Evolutionary conservation across 2,329 filamentous ascomycete species (phyloP).

Genomic region (Moelleriella libera): DNA sequence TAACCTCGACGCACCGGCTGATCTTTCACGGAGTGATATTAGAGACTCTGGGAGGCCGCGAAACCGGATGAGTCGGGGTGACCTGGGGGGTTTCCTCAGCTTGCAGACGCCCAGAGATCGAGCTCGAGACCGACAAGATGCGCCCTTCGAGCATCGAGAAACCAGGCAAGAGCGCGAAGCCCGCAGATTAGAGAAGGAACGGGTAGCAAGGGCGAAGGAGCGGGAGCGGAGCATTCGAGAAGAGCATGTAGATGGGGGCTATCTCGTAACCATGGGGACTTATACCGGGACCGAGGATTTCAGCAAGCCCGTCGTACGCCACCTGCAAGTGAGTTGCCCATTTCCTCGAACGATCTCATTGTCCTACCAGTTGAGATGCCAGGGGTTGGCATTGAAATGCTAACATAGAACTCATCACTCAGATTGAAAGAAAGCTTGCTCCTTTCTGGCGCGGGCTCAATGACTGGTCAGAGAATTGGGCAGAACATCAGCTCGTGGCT

Average conservation of each 20-base stretch:
- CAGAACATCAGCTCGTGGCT: conserved; percentile 88
- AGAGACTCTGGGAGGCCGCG: conserved; percentile 10
- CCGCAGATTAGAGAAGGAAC: conserved; percentile 70
- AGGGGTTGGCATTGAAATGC: too few relatives aligned
- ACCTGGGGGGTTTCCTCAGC: conserved; percentile 31
- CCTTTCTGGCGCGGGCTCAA: conserved; percentile 93
- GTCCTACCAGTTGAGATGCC: too few relatives aligned
- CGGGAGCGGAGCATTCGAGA: conserved; percentile 81
- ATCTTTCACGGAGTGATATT: conserved; percentile 6
- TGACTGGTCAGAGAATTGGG: conserved; percentile 79
- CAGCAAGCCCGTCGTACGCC: conserved; percentile 74
- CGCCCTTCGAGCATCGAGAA: conserved; percentile 54
- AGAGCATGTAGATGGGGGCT: conserved; percentile 89
- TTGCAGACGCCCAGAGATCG: conserved; percentile 24
- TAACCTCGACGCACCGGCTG: conserved; percentile 6
- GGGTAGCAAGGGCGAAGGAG: conserved; percentile 61
- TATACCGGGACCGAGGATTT: conserved; percentile 92
- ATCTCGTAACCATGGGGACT: conserved; percentile 82
- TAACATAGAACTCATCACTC: not conserved
- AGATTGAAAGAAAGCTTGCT: conserved; percentile 87
- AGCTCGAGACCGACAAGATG: conserved; percentile 19
- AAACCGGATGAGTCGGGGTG: conserved; percentile 24
- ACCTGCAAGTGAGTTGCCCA: conserved; percentile 58
- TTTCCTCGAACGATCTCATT: too few relatives aligned
- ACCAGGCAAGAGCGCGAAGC: conserved; percentile 87